These are phyloP conservation scores for Dendrobium officinale DNA, from an alignment of 106 monocot genomes.

Conservation along the genomic window DNA sequence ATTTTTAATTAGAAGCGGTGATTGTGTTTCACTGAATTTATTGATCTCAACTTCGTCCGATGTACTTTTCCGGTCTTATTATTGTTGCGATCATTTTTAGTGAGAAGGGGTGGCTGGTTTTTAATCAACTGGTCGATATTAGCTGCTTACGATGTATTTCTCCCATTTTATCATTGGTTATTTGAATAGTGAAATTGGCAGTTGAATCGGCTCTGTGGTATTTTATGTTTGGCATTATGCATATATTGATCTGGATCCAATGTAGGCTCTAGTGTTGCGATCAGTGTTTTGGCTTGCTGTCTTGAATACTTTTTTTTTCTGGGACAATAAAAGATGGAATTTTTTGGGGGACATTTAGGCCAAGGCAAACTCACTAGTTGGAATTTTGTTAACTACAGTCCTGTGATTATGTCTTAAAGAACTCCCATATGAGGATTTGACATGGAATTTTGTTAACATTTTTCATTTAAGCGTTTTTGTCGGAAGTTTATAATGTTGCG, in stretches of 20 bases:
- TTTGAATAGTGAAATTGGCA: background rate
- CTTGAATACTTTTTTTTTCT: background rate
- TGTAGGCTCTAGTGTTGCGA: background rate
- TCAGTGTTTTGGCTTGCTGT: background rate
- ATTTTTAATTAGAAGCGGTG: background rate
- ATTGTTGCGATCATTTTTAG: background rate
- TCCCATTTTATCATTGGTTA: background rate
- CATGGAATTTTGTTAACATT: background rate
- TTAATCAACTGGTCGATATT: background rate
- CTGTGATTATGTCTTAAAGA: background rate
- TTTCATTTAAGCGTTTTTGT: background rate
- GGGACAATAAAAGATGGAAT: no score
- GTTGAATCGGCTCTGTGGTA: background rate
- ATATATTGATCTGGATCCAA: background rate
- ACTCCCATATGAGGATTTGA: background rate
- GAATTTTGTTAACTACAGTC: no score
- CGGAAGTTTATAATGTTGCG: background rate
- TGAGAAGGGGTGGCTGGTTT: background rate
- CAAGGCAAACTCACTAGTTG: no score
- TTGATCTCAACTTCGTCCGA: background rate
- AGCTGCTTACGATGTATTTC: background rate
- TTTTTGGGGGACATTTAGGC: no score
- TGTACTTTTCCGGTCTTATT: background rate
- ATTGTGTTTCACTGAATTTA: background rate
- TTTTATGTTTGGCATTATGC: background rate